These are phyloP conservation scores for Dichotomopilus funicola DNA, from an alignment of 2,329 filamentous ascomycete genomes.

Conservation along the genomic window DNA sequence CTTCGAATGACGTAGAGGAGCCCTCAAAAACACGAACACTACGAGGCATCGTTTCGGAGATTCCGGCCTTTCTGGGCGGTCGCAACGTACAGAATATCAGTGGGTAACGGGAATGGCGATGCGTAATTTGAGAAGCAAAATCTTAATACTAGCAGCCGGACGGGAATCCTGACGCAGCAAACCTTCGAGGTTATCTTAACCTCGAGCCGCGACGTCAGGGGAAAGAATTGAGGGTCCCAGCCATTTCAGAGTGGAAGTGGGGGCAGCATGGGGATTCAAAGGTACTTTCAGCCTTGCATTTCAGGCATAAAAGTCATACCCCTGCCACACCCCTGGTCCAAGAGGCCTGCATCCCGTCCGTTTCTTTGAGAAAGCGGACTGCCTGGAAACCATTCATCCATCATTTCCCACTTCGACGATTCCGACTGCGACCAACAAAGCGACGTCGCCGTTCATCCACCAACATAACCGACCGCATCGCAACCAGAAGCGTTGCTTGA, in stretches of 20 bases:
- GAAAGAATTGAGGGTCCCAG: not conserved
- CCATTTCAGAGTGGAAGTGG: not conserved
- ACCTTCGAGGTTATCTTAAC: no score
- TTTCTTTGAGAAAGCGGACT: not conserved
- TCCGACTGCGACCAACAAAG: conserved; percentile 4
- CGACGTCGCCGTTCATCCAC: not conserved
- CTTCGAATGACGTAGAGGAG: not conserved
- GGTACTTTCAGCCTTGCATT: not conserved
- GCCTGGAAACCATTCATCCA: conserved; percentile 1
- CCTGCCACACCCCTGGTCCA: conserved; percentile 2
- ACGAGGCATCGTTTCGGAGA: not conserved
- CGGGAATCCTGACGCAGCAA: no score
- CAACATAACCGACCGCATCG: not conserved
- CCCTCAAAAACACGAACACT: not conserved
- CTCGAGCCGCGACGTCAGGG: not conserved
- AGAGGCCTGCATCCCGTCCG: conserved; percentile 4
- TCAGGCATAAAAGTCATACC: not conserved
- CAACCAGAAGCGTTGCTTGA: not conserved
- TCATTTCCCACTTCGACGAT: not conserved
- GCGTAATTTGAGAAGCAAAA: no score
- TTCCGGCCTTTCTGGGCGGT: not conserved
- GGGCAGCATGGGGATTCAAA: no score
- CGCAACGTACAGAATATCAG: not conserved
- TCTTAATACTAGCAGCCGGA: no score
- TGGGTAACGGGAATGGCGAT: no score